These are phyloP conservation scores for Amanita subjunquillea DNA, from an alignment of 768 basidiomycete species.

Conservation along the genomic window DNA sequence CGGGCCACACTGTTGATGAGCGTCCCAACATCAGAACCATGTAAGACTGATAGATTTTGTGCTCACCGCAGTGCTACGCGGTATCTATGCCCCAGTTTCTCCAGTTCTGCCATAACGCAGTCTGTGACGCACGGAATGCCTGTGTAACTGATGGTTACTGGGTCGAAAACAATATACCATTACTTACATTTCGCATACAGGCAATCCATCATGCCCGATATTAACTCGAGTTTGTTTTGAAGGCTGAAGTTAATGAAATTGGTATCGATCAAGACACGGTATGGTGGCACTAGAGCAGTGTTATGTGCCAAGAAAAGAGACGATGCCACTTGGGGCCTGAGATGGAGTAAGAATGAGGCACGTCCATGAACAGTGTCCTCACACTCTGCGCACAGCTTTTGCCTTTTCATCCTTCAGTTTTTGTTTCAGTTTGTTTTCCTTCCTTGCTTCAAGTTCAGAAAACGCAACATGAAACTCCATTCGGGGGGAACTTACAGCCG, in stretches of 20 bases:
- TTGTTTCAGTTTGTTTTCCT: conserved; percentile 88
- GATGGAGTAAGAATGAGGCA: conserved; percentile 2
- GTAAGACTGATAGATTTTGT: background rate
- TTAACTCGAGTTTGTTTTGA: conserved; percentile 94
- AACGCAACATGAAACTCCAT: conserved; percentile 1
- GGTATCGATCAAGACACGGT: conserved; percentile 95
- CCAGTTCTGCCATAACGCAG: conserved; percentile 97
- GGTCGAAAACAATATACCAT: background rate
- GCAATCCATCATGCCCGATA: conserved; percentile 99
- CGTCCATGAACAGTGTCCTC: conserved; percentile 19
- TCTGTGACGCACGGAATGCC: conserved; percentile 99
- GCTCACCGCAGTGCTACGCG: conserved; percentile 86
- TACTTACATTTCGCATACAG: conserved; percentile 87
- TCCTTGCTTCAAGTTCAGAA: conserved; percentile 38
- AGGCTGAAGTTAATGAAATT: conserved; percentile 99
- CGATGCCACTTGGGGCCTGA: conserved; percentile 76
- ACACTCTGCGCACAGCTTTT: conserved; percentile 74
- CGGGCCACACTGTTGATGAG: conserved; percentile 71
- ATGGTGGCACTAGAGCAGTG: conserved; percentile 90
- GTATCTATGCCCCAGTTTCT: conserved; percentile 94
- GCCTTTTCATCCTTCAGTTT: conserved; percentile 77
- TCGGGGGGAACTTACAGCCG: conserved; percentile 51
- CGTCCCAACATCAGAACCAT: background rate
- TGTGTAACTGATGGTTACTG: conserved; percentile 18
- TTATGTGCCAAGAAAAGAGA: conserved; percentile 94